phyloP scores from a whole-genome alignment of 2,329 filamentous ascomycete genomes.

The Alternaria triticina region DNA sequence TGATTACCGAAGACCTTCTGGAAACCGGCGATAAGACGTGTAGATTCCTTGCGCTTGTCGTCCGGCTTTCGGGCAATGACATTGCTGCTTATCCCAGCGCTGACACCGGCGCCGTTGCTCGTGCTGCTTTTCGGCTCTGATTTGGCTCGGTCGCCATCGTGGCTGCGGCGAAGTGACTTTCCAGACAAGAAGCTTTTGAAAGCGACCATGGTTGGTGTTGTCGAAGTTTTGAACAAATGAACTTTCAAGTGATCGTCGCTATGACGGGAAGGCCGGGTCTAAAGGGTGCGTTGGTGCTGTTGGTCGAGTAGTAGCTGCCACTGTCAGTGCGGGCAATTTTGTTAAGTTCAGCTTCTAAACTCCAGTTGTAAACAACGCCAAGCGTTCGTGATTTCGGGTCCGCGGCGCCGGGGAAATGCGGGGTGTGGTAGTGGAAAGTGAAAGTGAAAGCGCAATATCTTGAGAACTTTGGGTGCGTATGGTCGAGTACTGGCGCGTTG shows the following conservation, averaged over 20 bases:
- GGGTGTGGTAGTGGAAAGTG: not conserved
- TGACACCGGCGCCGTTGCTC: not conserved
- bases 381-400: not conserved
- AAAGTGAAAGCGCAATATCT: not conserved
- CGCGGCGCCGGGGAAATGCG: not conserved
- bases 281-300: not conserved
- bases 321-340: not conserved
- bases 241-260: not conserved
- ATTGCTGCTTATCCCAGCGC: not conserved
- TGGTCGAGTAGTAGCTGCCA: not conserved
- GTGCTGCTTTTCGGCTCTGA: not conserved
- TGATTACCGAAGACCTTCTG: not conserved
- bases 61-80: not conserved
- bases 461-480: not conserved
- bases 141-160: not conserved
- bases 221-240: not conserved
- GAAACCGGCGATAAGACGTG: not conserved
- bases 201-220: conserved; percentile 54
- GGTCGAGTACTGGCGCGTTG: not conserved
- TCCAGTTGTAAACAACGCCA: not conserved
- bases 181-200: conserved; percentile 1
- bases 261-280: not conserved
- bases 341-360: not conserved
- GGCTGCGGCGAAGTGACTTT: not conserved
- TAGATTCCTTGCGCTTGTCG: not conserved